A percentile compares a stretch with the other conserved stretches of the same genome.
Evolutionary conservation across 2,329 filamentous ascomycete species (phyloP).

Genomic region (Fusarium sororula): DNA sequence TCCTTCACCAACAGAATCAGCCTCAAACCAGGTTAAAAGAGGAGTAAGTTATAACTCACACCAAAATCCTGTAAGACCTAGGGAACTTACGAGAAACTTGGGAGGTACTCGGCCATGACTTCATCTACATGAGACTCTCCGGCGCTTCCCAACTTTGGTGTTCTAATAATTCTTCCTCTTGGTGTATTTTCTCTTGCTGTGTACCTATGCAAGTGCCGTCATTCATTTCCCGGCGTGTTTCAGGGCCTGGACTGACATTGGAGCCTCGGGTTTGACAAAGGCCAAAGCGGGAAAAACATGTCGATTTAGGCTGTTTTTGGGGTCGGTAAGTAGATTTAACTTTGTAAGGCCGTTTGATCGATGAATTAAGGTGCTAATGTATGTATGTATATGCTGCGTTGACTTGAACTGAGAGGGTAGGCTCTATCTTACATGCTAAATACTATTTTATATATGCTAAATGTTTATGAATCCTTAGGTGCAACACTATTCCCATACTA

Average conservation of each 20-base stretch:
- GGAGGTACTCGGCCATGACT: not conserved
- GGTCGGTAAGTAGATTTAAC: not conserved
- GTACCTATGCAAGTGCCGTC: not conserved
- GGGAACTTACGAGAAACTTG: not conserved
- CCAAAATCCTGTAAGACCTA: not conserved
- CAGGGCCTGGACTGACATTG: slow-evolving; percentile 3
- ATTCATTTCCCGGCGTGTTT: slow-evolving; percentile 18
- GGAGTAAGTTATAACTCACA: not conserved
- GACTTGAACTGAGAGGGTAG: not conserved
- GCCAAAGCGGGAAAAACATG: not conserved
- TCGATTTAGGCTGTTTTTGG: not conserved
- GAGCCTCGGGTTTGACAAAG: not conserved
- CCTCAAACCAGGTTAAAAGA: not conserved
- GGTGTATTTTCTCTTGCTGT: not conserved
- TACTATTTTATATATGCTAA: not conserved
- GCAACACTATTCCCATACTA: not conserved
- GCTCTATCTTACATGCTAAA: not conserved
- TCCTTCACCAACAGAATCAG: not conserved
- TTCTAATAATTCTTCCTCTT: not conserved
- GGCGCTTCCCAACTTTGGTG: not conserved
- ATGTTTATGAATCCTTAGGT: not conserved
- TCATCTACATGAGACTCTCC: slow-evolving; percentile 10
- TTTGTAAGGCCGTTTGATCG: not conserved
- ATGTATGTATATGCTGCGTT: not conserved
- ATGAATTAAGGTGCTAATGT: not conserved